These are phyloP conservation scores for Nakazawaea sp. DNA, from an alignment of 805 yeast species.

Conservation along the genomic window DNA sequence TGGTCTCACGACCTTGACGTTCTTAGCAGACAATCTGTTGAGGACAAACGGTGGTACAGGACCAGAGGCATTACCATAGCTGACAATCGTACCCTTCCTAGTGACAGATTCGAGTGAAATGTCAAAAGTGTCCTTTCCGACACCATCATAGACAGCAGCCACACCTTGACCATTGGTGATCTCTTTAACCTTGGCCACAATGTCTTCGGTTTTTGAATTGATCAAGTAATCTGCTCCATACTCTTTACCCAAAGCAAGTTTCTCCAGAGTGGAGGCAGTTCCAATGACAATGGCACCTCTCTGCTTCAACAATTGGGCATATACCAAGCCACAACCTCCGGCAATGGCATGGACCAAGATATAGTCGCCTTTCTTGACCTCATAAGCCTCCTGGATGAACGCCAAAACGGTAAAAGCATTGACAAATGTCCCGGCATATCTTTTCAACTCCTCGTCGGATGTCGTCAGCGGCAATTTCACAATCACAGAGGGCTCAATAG, in stretches of 20 bases:
- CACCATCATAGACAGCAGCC: constrained; percentile 60
- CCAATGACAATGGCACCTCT: constrained; percentile 83
- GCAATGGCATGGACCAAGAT: constrained; percentile 89
- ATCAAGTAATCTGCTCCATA: constrained; percentile 76
- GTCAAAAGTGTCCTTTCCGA: constrained; percentile 74
- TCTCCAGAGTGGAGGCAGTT: constrained; percentile 71
- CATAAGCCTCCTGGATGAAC: constrained; percentile 58
- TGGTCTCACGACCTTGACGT: constrained; percentile 64
- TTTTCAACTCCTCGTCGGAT: constrained; percentile 41
- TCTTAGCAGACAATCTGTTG: constrained; percentile 47
- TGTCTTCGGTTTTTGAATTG: constrained; percentile 47
- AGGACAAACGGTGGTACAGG: constrained; percentile 64
- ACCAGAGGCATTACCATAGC: constrained; percentile 87
- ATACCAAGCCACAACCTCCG: constrained; percentile 82
- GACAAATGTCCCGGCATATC: constrained; percentile 53
- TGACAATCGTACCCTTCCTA: constrained; percentile 66
- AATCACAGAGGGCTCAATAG: constrained; percentile 29
- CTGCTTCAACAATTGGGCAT: constrained; percentile 54
- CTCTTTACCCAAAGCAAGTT: constrained; percentile 55
- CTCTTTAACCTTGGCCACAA: constrained; percentile 47
- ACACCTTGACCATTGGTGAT: constrained; percentile 65
- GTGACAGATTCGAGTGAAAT: constrained; percentile 53
- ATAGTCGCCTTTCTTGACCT: constrained; percentile 62
- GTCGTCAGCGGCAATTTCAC: constrained; percentile 42
- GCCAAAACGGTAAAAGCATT: constrained; percentile 81